A percentile compares a stretch with the other conserved stretches of the same genome.
These are phyloP conservation scores for Perkinsus olseni DNA, from an alignment of 169 alveolate genomes.

Conservation along the genomic window DNA sequence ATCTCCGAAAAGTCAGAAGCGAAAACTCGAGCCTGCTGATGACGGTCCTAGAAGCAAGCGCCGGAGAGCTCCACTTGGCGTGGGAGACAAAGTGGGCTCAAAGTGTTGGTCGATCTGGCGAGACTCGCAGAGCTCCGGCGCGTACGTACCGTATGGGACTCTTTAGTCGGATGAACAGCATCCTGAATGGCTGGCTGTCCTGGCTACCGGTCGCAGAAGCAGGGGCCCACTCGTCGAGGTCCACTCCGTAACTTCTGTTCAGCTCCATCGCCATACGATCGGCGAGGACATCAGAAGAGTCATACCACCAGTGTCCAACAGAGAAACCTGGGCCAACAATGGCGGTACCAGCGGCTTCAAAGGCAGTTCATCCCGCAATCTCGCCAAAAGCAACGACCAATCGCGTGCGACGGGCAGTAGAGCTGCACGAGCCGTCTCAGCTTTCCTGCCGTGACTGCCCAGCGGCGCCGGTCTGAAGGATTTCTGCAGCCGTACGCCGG, in stretches of 20 bases:
- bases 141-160: not conserved
- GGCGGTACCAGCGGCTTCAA: too few relatives aligned
- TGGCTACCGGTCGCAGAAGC: too few relatives aligned
- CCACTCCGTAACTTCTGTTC: not conserved
- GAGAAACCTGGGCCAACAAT: not conserved
- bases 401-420: too few relatives aligned
- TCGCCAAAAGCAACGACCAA: too few relatives aligned
- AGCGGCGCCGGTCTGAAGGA: not conserved
- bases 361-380: too few relatives aligned
- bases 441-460: not conserved
- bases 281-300: not conserved
- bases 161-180: not conserved
- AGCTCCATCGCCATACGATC: not conserved
- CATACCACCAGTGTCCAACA: not conserved
- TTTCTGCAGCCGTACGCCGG: conserved; percentile 19
- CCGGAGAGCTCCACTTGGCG: not conserved
- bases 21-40: too few relatives aligned
- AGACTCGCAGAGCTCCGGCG: not conserved
- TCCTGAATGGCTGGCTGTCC: too few relatives aligned
- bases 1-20: not conserved
- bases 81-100: not conserved
- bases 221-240: not conserved
- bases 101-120: not conserved
- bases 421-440: too few relatives aligned
- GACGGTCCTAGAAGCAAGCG: too few relatives aligned